phyloP scores from a whole-genome alignment of 1,284 basidiomycete genomes.

The Trichosporon sp. region DNA sequence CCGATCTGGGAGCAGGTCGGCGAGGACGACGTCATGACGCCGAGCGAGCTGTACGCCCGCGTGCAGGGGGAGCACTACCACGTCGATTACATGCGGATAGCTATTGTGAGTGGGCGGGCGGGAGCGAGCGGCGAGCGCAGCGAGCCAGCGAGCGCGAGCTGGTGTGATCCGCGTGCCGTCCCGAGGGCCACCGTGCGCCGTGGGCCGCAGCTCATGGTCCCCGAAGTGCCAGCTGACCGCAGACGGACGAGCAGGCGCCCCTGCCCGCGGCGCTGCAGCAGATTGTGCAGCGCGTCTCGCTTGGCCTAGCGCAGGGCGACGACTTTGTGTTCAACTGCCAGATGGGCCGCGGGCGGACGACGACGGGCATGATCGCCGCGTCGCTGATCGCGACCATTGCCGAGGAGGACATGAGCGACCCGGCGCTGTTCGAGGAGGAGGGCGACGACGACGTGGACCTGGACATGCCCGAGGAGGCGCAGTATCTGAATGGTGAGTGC shows the following conservation, averaged over 20 bases:
- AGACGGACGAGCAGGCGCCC: constrained; percentile 96
- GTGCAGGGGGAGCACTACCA: constrained; percentile 64
- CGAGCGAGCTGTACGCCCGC: constrained; percentile 58
- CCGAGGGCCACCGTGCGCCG: no score
- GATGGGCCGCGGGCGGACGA: constrained; percentile 56
- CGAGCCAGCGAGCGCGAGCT: not conserved
- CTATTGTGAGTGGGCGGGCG: constrained; percentile 61
- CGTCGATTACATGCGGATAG: constrained; percentile 81
- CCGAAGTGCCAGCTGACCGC: constrained; percentile 12
- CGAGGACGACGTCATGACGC: constrained; percentile 87
- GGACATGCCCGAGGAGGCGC: constrained; percentile 75
- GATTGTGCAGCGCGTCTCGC: constrained; percentile 67
- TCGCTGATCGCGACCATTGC: constrained; percentile 77
- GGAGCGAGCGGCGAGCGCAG: not conserved
- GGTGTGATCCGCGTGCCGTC: not conserved
- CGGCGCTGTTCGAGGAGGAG: constrained; percentile 19
- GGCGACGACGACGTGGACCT: constrained; percentile 51
- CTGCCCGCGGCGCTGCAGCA: constrained; percentile 76
- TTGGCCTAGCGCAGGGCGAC: constrained; percentile 57
- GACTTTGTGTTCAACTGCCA: constrained; percentile 68
- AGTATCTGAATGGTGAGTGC: constrained; percentile 70
- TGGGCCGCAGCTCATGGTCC: no score
- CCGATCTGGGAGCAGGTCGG: constrained; percentile 80
- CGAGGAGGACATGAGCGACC: constrained; percentile 38
- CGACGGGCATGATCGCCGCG: constrained; percentile 89